A percentile compares a stretch with the other conserved stretches of the same genome.
These are phyloP conservation scores for Acer campestre DNA, from an alignment of 345 rosid genomes.

Conservation along the genomic window DNA sequence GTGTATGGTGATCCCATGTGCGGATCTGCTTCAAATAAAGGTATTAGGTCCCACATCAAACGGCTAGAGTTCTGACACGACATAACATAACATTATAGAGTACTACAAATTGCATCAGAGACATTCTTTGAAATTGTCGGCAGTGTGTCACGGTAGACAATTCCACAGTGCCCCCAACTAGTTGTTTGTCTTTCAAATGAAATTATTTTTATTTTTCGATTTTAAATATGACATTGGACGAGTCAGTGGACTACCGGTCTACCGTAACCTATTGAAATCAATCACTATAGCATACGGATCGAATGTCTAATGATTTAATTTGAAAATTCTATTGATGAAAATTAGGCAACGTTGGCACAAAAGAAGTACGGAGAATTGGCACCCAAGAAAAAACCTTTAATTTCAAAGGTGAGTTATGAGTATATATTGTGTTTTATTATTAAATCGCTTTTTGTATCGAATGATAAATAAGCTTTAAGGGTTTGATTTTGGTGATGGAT, in stretches of 20 bases:
- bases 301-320: too few species aligned
- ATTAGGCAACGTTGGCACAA: slow-evolving; percentile 32
- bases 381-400: slow-evolving; percentile 89
- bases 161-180: background rate
- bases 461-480: background rate
- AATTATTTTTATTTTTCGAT: too few species aligned
- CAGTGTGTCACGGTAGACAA: slow-evolving; percentile 7
- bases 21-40: background rate
- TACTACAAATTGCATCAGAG: background rate
- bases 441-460: too few species aligned
- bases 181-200: slow-evolving; percentile 11
- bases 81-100: background rate
- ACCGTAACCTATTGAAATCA: too few species aligned
- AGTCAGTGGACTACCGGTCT: too few species aligned
- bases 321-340: background rate
- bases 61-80: slow-evolving; percentile 23
- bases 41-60: slow-evolving; percentile 25
- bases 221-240: too few species aligned
- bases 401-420: slow-evolving; percentile 46
- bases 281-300: too few species aligned
- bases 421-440: background rate
- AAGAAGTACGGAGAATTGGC: slow-evolving; percentile 69
- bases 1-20: slow-evolving; percentile 20
- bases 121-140: slow-evolving; percentile 35
- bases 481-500: background rate